These are phyloP conservation scores for Polymyxa betae DNA, from an alignment of 208 protist species.

Conservation along the genomic window DNA sequence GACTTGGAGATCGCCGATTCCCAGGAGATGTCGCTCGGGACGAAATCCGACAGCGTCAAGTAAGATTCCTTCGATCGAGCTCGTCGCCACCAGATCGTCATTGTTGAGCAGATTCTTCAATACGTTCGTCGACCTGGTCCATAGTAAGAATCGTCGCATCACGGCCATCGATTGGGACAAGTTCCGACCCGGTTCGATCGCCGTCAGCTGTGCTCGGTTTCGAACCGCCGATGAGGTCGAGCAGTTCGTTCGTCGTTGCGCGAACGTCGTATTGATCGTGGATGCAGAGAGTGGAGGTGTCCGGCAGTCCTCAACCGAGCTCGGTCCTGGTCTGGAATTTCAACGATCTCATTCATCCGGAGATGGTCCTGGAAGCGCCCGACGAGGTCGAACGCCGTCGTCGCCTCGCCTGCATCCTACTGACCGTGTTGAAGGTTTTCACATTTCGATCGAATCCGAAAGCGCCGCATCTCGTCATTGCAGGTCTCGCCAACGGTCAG, in stretches of 20 bases:
- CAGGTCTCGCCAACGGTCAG: background rate
- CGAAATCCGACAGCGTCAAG: constrained; percentile 22
- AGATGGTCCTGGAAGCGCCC: constrained; percentile 44
- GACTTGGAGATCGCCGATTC: background rate
- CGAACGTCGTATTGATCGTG: background rate
- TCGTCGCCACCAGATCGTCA: background rate
- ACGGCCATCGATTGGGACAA: constrained; percentile 40
- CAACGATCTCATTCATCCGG: constrained; percentile 49
- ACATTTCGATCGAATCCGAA: constrained; percentile 31
- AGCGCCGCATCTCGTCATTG: constrained; percentile 34
- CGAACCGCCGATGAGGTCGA: background rate
- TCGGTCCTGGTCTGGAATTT: constrained; percentile 51
- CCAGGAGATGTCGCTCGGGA: background rate
- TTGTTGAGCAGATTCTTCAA: constrained; percentile 44
- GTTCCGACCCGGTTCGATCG: background rate
- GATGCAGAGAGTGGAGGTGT: background rate
- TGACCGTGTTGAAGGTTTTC: background rate
- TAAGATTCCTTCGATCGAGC: background rate
- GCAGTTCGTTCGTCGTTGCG: background rate
- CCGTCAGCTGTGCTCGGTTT: constrained; percentile 33
- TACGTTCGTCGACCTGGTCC: constrained; percentile 43
- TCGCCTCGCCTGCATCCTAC: background rate
- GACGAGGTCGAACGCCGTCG: background rate
- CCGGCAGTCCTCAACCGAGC: constrained; percentile 21
- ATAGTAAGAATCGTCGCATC: constrained; percentile 12